Percentiles rank a stretch among this genome's conserved stretches.
Evolutionary conservation across 306 rosid genomes (phyloP).

Genomic region (Gastrolobium bilobum): DNA sequence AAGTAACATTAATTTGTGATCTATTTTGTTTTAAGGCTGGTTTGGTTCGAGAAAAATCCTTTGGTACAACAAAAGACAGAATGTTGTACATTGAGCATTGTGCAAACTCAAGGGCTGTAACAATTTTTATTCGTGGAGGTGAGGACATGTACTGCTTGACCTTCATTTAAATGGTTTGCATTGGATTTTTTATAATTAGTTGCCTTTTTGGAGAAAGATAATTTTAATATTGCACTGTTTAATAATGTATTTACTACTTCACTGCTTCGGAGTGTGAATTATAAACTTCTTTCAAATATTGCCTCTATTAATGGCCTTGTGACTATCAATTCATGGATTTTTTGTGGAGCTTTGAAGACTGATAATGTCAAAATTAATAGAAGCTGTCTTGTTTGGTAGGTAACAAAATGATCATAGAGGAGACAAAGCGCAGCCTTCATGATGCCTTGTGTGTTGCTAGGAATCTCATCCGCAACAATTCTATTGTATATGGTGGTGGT

Average conservation of each 20-base stretch:
- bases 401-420: conserved; percentile 98
- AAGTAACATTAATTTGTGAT: conserved; percentile 20
- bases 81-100: conserved; percentile 98
- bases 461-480: conserved; percentile 96
- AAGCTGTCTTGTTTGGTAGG: conserved; percentile 61
- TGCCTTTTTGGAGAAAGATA: neutral
- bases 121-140: conserved; percentile 96
- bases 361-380: conserved; percentile 34
- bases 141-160: conserved; percentile 25
- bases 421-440: conserved; percentile 96
- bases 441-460: conserved; percentile 98
- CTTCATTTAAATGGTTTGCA: neutral
- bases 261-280: conserved; percentile 4
- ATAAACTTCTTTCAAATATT: neutral
- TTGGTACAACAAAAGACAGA: conserved; percentile 97
- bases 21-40: conserved; percentile 72
- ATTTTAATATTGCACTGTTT: neutral
- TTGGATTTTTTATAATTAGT: conserved; percentile 15
- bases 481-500: conserved; percentile 98
- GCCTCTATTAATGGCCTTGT: neutral
- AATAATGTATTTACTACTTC: neutral
- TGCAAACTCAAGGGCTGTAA: conserved; percentile 97
- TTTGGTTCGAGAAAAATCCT: conserved; percentile 89
- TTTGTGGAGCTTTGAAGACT: neutral
- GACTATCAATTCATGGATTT: neutral